Evolutionary conservation across 768 basidiomycete species (phyloP), one percentile per base, ranked within the genome.

Genomic region (Cystofilobasidium capitatum): DNA sequence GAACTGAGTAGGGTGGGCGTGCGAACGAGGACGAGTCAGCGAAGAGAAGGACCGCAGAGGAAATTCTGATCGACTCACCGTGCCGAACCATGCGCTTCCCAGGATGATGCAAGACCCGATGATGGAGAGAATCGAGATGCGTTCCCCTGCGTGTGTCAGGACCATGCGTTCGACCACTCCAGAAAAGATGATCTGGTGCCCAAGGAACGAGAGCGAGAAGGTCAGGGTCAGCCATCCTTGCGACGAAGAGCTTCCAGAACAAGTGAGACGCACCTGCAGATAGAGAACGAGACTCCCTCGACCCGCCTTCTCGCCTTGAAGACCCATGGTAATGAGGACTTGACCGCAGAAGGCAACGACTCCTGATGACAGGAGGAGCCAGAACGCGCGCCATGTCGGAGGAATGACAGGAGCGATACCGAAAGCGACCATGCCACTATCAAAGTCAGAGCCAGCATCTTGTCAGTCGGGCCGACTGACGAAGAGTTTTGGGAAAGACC

Each of bases 291-390:
- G 78, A 1, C 84, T 79, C 0, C 84, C 86, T 47, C 86, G 77
- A 0, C 84, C 83, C 0, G 84, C 86, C 9, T 83, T 83, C 74
- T 88, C 86, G 1, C 82, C 81, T 64, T 84, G 84, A 14, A 87
- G 75, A 0, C 85, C 87, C 72, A 83, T 76, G 1, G 84, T 85
- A 42, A 88, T 72, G 4, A 86, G 76, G 0, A 82, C 78, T 63
- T 81, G 81, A 0, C 75, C 78, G 22, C 73, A 45, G 70, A 80
- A 78, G 10, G 80, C 80, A 62, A 77, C 78, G 9, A 79, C 66
- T 2, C 80, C 79, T 58, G 79, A 75, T 13, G 73, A 62, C 24
- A 75, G 57, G 64, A 78, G 70, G 16, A 76, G 51, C 24, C 67
- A 42, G 44, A 64, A 36, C 3, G 62, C 33, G 26, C 58, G 60